Percentiles rank a stretch among this genome's conserved stretches.
Conservation (phyloP, 1,139 yeast species). For the Diutina ranongensis region DNA sequence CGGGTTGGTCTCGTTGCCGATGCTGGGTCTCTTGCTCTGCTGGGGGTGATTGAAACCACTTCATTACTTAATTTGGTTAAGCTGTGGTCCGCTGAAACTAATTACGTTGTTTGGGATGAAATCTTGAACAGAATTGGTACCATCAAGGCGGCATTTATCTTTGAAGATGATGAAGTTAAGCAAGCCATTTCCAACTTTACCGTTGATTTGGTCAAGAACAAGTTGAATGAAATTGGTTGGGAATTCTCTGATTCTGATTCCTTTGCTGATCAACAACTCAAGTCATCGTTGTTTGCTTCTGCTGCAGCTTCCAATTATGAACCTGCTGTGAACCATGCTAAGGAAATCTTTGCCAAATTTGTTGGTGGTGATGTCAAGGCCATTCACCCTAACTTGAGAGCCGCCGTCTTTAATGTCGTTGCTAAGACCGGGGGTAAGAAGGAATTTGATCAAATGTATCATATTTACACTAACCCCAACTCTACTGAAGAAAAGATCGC, state of each 20-base stretch:
- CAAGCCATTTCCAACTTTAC: slow-evolving; percentile 50
- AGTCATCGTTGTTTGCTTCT: slow-evolving; percentile 56
- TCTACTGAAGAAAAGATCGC: slow-evolving; percentile 65
- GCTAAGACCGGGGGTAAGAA: slow-evolving; percentile 56
- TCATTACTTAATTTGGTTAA: slow-evolving; percentile 54
- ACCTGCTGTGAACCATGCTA: slow-evolving; percentile 40
- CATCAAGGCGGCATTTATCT: slow-evolving; percentile 56
- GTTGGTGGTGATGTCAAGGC: slow-evolving; percentile 57
- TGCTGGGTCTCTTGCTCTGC: slow-evolving; percentile 58
- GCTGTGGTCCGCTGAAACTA: slow-evolving; percentile 56
- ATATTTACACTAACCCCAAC: slow-evolving; percentile 54
- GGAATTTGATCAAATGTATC: slow-evolving; percentile 52
- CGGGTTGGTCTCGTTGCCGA: slow-evolving; percentile 82
- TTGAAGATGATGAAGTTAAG: slow-evolving; percentile 47
- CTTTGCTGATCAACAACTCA: slow-evolving; percentile 65
- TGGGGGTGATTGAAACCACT: slow-evolving; percentile 63
- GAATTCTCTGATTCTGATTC: slow-evolving; percentile 49
- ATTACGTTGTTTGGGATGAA: slow-evolving; percentile 73
- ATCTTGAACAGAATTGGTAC: slow-evolving; percentile 44
- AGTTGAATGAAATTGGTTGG: slow-evolving; percentile 59
- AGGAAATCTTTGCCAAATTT: slow-evolving; percentile 46
- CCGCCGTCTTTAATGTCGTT: slow-evolving; percentile 53
- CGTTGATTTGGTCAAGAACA: slow-evolving; percentile 47
- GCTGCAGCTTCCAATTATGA: slow-evolving; percentile 55
- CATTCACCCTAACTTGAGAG: slow-evolving; percentile 73